phyloP scores from a whole-genome alignment of 1,139 yeast genomes.

The Candida anutae region DNA sequence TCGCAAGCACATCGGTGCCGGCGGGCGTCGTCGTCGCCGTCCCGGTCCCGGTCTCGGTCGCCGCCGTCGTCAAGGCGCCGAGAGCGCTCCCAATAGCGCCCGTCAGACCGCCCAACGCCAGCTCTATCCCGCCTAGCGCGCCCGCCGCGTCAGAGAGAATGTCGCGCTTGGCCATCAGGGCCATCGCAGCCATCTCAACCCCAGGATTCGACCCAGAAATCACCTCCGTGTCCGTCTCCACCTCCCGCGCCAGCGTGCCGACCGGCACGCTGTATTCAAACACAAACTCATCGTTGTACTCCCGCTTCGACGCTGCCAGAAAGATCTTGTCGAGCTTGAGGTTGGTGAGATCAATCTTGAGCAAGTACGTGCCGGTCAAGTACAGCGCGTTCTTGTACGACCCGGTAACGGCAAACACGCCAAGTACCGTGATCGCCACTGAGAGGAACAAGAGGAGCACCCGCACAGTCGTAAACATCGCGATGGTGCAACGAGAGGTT shows the following conservation, averaged over 20 bases:
- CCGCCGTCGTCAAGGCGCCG: not conserved
- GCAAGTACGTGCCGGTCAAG: slow-evolving; percentile 29
- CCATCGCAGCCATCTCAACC: too few species aligned
- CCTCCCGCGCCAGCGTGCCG: too few species aligned
- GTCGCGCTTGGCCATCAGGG: not conserved
- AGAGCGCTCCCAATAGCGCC: not conserved
- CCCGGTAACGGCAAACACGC: slow-evolving; percentile 36
- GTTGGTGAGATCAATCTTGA: slow-evolving; percentile 29
- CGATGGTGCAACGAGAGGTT: too few species aligned
- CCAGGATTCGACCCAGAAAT: not conserved
- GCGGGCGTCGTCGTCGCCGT: not conserved
- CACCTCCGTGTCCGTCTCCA: not conserved
- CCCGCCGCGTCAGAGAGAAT: not conserved
- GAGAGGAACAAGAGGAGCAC: slow-evolving; percentile 27
- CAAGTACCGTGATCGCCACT: slow-evolving; percentile 24
- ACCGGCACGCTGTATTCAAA: not conserved
- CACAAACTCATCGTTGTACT: not conserved
- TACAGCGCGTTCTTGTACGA: slow-evolving; percentile 29
- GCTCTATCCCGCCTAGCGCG: not conserved
- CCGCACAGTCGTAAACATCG: slow-evolving; percentile 30
- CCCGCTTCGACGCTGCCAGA: slow-evolving; percentile 6
- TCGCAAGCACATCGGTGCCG: not conserved
- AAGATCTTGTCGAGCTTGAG: slow-evolving; percentile 27
- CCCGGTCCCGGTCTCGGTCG: not conserved
- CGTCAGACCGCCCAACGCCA: not conserved